Conservation (phyloP, 306 rosid genomes). For the Chamaecrista fasciculata region DNA sequence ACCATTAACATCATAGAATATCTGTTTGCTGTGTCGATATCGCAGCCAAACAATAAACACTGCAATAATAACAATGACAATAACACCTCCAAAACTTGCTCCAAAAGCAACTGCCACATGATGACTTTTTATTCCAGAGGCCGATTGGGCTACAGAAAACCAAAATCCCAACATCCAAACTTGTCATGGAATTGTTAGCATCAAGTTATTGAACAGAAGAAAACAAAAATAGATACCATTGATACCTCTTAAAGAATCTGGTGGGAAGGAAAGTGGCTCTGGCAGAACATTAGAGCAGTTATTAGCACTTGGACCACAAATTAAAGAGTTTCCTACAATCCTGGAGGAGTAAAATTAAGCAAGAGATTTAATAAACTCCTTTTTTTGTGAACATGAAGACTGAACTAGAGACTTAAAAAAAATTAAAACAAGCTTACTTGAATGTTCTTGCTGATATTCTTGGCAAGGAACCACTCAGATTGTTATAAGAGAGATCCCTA, state of each 20-base stretch:
- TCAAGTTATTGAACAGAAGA: background rate
- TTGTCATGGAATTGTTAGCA: constrained; percentile 18
- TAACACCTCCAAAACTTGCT: constrained; percentile 79
- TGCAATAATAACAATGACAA: constrained; percentile 52
- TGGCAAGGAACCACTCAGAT: constrained; percentile 88
- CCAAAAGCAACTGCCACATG: constrained; percentile 75
- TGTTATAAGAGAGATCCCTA: constrained; percentile 95
- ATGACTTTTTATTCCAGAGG: constrained; percentile 49
- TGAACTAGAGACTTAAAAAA: background rate
- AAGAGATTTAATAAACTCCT: constrained; percentile 4
- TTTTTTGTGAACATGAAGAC: constrained; percentile 8
- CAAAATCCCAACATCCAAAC: constrained; percentile 31
- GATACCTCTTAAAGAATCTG: constrained; percentile 70
- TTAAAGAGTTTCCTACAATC: constrained; percentile 84
- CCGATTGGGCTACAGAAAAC: constrained; percentile 59
- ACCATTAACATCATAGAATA: constrained; percentile 96
- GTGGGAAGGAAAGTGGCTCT: constrained; percentile 89
- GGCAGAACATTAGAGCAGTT: constrained; percentile 82
- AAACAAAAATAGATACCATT: constrained; percentile 3
- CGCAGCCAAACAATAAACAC: constrained; percentile 85
- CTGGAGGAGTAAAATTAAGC: constrained; percentile 41
- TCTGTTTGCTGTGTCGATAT: constrained; percentile 82
- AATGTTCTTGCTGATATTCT: constrained; percentile 90
- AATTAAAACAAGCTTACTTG: constrained; percentile 56
- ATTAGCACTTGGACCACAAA: constrained; percentile 77